Evolutionary conservation across 108 stramenopile genomes (phyloP).

Genomic region (Conticribra guillardii): DNA sequence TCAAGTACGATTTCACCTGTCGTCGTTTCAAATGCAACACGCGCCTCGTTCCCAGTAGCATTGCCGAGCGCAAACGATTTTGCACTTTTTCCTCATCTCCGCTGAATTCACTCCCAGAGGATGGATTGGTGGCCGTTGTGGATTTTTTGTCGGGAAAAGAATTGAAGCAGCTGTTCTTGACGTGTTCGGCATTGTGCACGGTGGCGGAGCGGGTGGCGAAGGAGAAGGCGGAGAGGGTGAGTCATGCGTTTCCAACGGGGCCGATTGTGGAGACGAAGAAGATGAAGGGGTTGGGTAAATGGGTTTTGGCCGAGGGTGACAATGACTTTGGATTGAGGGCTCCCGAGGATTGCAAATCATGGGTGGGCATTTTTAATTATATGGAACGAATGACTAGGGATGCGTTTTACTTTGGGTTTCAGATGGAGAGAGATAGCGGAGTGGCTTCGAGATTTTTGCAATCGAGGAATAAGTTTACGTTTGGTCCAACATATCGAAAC

Average conservation of each 20-base stretch:
- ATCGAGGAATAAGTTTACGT: conserved; percentile 26
- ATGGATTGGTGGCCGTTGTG: conserved; percentile 37
- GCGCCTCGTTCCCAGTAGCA: conserved; percentile 29
- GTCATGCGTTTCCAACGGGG: conserved; percentile 24
- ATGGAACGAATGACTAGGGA: conserved; percentile 28
- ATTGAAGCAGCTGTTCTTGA: conserved; percentile 21
- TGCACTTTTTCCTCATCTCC: conserved; percentile 17
- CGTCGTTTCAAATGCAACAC: conserved; percentile 40
- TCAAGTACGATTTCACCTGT: conserved; percentile 40
- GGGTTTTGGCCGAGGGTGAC: conserved; percentile 5
- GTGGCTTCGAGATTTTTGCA: conserved; percentile 28
- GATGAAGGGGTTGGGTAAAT: not conserved
- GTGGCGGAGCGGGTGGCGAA: conserved; percentile 35
- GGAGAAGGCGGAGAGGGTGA: conserved; percentile 20
- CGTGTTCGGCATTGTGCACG: conserved; percentile 31
- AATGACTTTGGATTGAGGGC: conserved; percentile 26
- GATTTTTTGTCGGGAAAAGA: conserved; percentile 33
- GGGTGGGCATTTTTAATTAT: conserved; percentile 35
- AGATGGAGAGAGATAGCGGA: conserved; percentile 13
- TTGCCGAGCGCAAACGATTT: conserved; percentile 38
- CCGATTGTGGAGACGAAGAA: conserved; percentile 22
- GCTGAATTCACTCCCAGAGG: conserved; percentile 39
- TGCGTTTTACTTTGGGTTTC: conserved; percentile 36
- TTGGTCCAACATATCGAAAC: conserved; percentile 5
- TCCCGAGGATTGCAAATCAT: conserved; percentile 29